Evolutionary conservation across 345 rosid genomes (phyloP).

Genomic region (Eucalyptus urophylla): DNA sequence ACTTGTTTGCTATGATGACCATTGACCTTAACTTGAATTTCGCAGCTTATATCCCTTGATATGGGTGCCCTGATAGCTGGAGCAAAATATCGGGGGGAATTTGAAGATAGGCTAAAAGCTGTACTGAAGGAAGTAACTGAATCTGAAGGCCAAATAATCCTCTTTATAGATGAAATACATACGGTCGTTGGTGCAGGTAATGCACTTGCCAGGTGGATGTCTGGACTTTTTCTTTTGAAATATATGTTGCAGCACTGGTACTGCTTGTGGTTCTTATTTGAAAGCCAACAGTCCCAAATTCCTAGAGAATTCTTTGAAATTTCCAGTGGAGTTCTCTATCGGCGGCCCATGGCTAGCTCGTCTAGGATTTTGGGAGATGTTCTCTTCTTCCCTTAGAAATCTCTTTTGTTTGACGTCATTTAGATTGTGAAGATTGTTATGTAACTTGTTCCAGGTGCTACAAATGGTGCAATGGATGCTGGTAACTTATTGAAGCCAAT

Average conservation of each 20-base stretch:
- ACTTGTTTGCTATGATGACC: background rate
- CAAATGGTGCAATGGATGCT: slow-evolving; percentile 99
- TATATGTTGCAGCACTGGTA: background rate
- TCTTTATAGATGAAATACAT: slow-evolving; percentile 98
- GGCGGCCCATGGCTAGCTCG: background rate
- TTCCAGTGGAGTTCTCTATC: background rate
- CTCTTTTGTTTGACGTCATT: background rate
- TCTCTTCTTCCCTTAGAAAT: background rate
- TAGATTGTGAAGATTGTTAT: background rate
- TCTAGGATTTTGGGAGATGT: background rate
- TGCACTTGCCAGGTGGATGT: background rate
- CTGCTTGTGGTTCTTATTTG: background rate
- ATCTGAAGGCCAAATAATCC: slow-evolving; percentile 85
- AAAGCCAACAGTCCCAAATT: background rate
- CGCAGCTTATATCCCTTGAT: slow-evolving; percentile 92
- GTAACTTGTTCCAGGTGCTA: slow-evolving; percentile 63
- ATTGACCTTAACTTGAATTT: background rate
- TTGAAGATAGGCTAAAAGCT: slow-evolving; percentile 97
- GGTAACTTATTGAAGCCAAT: slow-evolving; percentile 97
- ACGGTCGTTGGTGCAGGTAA: slow-evolving; percentile 99
- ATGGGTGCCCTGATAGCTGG: slow-evolving; percentile 99
- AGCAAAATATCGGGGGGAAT: slow-evolving; percentile 96
- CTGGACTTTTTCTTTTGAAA: background rate
- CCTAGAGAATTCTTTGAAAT: background rate
- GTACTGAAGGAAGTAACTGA: slow-evolving; percentile 94